These are phyloP conservation scores for Phaeotremella fagi DNA, from an alignment of 768 basidiomycete species.

Conservation along the genomic window DNA sequence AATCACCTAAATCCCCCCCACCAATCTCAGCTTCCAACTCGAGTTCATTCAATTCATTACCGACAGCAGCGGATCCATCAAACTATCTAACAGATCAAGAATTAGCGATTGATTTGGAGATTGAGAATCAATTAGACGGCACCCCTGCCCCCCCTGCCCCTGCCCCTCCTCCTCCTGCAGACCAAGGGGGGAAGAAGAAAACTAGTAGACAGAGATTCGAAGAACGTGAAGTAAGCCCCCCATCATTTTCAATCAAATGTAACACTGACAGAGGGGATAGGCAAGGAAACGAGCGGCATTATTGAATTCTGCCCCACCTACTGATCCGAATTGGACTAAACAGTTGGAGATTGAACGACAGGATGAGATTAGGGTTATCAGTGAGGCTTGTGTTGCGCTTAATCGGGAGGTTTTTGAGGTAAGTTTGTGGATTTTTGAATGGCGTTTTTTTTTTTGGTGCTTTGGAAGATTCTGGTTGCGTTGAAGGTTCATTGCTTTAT, in stretches of 20 bases:
- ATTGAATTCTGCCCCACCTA: constrained; percentile 37
- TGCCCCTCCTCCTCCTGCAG: not conserved
- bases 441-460: not conserved
- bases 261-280: constrained; percentile 7
- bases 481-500: too few species aligned
- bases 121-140: constrained; percentile 19
- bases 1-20: not conserved
- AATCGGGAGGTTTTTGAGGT: constrained; percentile 46
- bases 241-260: not conserved
- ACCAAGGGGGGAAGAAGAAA: constrained; percentile 44
- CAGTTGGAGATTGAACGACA: constrained; percentile 43
- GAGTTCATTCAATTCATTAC: too few species aligned
- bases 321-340: constrained; percentile 40
- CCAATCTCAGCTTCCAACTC: not conserved
- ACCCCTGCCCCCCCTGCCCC: not conserved
- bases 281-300: constrained; percentile 46
- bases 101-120: constrained; percentile 6
- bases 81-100: constrained; percentile 5
- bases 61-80: not conserved
- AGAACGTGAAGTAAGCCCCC: constrained; percentile 45
- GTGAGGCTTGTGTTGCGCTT: constrained; percentile 37
- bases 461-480: too few species aligned
- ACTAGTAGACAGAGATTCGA: constrained; percentile 44
- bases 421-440: constrained; percentile 7
- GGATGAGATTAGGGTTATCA: constrained; percentile 44